A percentile compares a stretch with the other conserved stretches of the same genome.
phyloP scores from a whole-genome alignment of 2,329 filamentous ascomycete genomes.

The Teratosphaeria epicoccoides region DNA sequence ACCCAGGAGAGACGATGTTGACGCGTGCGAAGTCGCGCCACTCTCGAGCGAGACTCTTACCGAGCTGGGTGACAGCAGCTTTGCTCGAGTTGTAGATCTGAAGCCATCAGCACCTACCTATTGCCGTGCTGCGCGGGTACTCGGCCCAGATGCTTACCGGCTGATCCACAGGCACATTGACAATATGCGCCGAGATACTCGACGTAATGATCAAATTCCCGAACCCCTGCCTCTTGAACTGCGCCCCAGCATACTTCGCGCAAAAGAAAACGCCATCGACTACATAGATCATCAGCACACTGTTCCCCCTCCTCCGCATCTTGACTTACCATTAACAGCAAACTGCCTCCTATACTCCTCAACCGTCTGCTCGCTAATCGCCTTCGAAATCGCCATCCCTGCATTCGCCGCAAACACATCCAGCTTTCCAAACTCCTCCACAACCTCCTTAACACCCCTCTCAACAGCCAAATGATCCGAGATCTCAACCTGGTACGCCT shows the following conservation, averaged over 20 bases:
- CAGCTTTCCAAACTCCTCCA: constrained; percentile 62
- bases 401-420: constrained; percentile 86
- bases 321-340: constrained; percentile 41
- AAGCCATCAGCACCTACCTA: background rate
- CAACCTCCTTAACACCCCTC: constrained; percentile 61
- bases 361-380: constrained; percentile 43
- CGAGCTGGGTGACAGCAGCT: constrained; percentile 46
- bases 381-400: constrained; percentile 69
- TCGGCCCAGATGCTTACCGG: constrained; percentile 27
- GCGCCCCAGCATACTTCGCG: constrained; percentile 31
- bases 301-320: background rate
- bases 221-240: constrained; percentile 34
- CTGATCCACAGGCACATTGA: constrained; percentile 41
- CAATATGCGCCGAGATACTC: constrained; percentile 26
- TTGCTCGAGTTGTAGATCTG: constrained; percentile 47
- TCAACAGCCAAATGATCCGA: constrained; percentile 54
- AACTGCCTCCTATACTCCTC: constrained; percentile 44
- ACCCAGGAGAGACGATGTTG: constrained; percentile 45
- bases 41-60: constrained; percentile 45
- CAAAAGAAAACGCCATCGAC: constrained; percentile 33
- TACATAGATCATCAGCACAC: constrained; percentile 3
- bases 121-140: too few relatives aligned
- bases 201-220: constrained; percentile 42
- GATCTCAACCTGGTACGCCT: constrained; percentile 61
- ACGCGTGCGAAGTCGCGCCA: constrained; percentile 48